These are phyloP conservation scores for Pseudofabraea citricarpa DNA, from an alignment of 2,329 filamentous ascomycete genomes.

Conservation along the genomic window DNA sequence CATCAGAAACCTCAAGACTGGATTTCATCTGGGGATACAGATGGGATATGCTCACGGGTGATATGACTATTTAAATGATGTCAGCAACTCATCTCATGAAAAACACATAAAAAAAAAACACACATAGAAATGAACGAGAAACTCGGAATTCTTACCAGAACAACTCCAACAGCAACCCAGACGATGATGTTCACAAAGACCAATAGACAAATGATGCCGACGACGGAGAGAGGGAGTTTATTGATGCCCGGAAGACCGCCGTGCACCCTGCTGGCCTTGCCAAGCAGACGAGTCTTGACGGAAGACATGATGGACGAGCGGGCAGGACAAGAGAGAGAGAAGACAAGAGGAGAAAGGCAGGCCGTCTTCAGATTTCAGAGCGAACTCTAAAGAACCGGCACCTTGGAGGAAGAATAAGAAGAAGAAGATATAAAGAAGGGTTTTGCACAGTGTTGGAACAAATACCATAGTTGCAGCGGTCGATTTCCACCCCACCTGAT, in stretches of 20 bases:
- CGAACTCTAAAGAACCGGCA: neutral
- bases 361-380: too few relatives aligned
- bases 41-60: too few relatives aligned
- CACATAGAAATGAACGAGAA: constrained; percentile 40
- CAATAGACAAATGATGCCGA: constrained; percentile 44
- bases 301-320: neutral
- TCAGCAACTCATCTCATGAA: too few relatives aligned
- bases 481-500: too few relatives aligned
- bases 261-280: neutral
- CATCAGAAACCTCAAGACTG: too few relatives aligned
- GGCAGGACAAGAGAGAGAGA: neutral
- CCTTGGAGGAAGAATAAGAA: neutral
- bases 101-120: too few relatives aligned
- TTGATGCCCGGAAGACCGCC: constrained; percentile 7
- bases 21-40: too few relatives aligned
- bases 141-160: constrained; percentile 47
- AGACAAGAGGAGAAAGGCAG: too few relatives aligned
- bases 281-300: neutral
- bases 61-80: too few relatives aligned
- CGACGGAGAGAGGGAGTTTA: constrained; percentile 18
- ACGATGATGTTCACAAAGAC: constrained; percentile 46
- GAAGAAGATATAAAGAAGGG: neutral
- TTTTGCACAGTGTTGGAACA: neutral
- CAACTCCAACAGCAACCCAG: constrained; percentile 49
- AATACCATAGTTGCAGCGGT: too few relatives aligned